A percentile compares a stretch with the other conserved stretches of the same genome.
These are phyloP conservation scores for Heliosperma pusillum DNA, from an alignment of 148 eudicot species.

Conservation along the genomic window DNA sequence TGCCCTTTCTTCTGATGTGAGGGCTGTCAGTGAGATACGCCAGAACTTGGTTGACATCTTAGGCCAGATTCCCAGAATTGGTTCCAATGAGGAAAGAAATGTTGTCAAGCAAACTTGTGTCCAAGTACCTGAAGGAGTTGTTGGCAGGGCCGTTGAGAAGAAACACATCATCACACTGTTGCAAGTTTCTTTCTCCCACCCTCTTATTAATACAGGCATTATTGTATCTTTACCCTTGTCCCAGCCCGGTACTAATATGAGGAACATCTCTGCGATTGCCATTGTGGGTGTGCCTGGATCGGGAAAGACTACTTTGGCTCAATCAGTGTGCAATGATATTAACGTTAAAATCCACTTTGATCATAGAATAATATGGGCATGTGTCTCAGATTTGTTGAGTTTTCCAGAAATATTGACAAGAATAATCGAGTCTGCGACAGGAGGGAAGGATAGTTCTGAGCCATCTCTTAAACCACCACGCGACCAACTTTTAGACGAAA, in stretches of 20 bases:
- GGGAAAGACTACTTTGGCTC: slow-evolving; percentile 25
- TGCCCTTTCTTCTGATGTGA: background rate
- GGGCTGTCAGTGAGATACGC: background rate
- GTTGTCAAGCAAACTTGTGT: background rate
- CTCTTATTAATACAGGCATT: background rate
- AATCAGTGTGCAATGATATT: slow-evolving; percentile 9
- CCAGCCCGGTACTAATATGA: background rate
- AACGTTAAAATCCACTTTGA: background rate
- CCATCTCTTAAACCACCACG: background rate
- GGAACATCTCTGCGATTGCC: slow-evolving; percentile 2
- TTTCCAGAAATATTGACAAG: slow-evolving; percentile 11
- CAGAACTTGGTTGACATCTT: slow-evolving; percentile 9
- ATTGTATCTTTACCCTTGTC: too few relatives aligned
- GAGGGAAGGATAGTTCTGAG: background rate
- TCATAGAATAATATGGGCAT: slow-evolving; percentile 15
- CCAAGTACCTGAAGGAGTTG: background rate
- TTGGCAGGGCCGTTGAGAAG: background rate
- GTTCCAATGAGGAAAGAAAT: background rate
- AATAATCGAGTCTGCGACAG: slow-evolving; percentile 3
- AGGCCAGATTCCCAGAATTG: background rate
- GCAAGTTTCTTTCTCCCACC: background rate
- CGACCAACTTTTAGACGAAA: slow-evolving; percentile 2
- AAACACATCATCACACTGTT: background rate
- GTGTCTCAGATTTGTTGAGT: slow-evolving; percentile 13
- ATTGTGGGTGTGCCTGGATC: slow-evolving; percentile 21